phyloP scores from a whole-genome alignment of 1,284 basidiomycete genomes.

The Ganoderma leucocontextum region DNA sequence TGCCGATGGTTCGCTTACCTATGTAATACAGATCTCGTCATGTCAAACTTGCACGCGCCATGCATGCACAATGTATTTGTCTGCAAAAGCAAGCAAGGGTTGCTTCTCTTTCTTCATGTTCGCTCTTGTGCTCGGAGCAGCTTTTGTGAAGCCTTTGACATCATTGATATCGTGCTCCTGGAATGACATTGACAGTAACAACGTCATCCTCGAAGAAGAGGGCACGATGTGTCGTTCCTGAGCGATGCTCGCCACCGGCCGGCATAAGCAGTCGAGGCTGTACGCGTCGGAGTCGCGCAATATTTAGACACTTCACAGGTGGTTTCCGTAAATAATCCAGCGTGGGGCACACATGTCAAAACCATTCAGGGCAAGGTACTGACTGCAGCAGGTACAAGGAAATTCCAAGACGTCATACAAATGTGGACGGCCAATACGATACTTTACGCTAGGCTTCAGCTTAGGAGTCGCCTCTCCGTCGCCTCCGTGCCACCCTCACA shows the following conservation, averaged over 20 bases:
- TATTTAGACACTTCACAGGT: constrained; percentile 7
- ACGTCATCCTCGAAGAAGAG: background rate
- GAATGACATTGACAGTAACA: background rate
- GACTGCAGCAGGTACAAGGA: background rate
- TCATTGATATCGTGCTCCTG: background rate
- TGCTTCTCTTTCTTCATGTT: background rate
- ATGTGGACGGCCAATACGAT: background rate
- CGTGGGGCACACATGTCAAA: constrained; percentile 1
- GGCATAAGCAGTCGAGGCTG: constrained; percentile 18
- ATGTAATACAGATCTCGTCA: constrained; percentile 15
- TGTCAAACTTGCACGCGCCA: background rate
- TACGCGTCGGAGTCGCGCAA: constrained; percentile 8
- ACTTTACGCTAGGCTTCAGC: background rate
- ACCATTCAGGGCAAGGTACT: constrained; percentile 17
- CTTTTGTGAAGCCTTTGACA: background rate
- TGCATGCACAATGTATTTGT: background rate
- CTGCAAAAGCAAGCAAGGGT: background rate
- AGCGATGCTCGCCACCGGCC: constrained; percentile 14
- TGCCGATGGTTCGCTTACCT: background rate
- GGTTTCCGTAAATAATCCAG: background rate
- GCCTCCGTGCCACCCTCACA: constrained; percentile 5
- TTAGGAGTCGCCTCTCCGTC: constrained; percentile 15
- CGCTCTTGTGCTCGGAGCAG: background rate
- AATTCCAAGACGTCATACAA: background rate
- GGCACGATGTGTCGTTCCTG: constrained; percentile 17